These are phyloP conservation scores for Helicocarpus griseus DNA, from an alignment of 2,329 filamentous ascomycete species.

Conservation along the genomic window DNA sequence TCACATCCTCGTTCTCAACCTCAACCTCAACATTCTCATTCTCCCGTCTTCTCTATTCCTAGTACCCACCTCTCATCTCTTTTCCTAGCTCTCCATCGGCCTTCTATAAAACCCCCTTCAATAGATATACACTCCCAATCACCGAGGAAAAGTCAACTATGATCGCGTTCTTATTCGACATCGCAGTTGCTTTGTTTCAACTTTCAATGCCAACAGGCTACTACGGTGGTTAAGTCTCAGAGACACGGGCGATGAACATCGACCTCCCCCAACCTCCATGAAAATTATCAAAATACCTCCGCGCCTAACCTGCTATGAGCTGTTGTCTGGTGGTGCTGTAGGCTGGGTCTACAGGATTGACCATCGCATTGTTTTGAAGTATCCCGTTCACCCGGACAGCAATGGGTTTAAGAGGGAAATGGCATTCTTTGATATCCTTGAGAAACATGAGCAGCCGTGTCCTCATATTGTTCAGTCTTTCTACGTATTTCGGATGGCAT, in stretches of 20 bases:
- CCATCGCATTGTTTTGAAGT: slow-evolving; percentile 5
- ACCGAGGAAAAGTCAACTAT: not conserved
- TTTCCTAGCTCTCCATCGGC: not conserved
- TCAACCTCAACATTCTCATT: not conserved
- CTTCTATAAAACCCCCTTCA: not conserved
- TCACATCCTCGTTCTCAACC: not conserved
- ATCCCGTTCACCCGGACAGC: slow-evolving; percentile 1
- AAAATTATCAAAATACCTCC: slow-evolving; percentile 4
- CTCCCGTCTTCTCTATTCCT: not conserved
- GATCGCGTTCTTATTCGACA: not conserved
- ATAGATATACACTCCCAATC: not conserved
- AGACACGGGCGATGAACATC: not conserved
- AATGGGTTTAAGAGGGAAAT: slow-evolving; percentile 6
- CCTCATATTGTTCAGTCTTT: slow-evolving; percentile 9
- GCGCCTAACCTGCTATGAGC: slow-evolving; percentile 3
- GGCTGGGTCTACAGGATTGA: slow-evolving; percentile 6
- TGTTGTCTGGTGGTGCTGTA: slow-evolving; percentile 3
- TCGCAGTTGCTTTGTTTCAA: not conserved
- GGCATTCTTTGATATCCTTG: slow-evolving; percentile 6
- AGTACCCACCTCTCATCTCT: not conserved
- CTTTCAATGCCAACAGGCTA: not conserved
- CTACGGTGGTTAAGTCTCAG: not conserved
- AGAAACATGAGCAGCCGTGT: slow-evolving; percentile 7
- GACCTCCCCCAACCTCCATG: not conserved
- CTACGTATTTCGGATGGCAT: slow-evolving; percentile 6